Evolutionary conservation across 2,329 filamentous ascomycete genomes (phyloP).

Genomic region (Pseudodiploospora longispora): DNA sequence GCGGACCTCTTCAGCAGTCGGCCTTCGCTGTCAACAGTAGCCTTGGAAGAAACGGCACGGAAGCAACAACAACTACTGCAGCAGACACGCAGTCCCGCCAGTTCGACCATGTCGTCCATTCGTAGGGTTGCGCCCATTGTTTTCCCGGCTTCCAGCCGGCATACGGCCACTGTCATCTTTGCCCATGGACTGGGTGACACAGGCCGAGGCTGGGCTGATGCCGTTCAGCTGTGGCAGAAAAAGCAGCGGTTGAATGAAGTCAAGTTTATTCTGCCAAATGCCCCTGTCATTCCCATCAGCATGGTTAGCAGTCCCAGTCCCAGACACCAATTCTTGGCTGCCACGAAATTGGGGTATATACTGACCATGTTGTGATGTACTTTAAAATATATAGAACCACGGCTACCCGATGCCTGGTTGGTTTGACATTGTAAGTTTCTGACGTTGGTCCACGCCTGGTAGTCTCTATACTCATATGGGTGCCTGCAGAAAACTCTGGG

Average conservation of each 20-base stretch:
- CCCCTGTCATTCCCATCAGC: constrained; percentile 80
- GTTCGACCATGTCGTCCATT: constrained; percentile 16
- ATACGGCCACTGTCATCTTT: constrained; percentile 94
- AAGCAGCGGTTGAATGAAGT: constrained; percentile 78
- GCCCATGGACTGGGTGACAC: constrained; percentile 86
- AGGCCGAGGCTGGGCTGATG: constrained; percentile 68
- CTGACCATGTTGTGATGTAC: neutral
- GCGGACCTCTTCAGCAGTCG: too few species aligned
- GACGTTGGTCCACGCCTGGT: neutral
- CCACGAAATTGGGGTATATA: neutral
- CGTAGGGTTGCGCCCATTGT: constrained; percentile 48
- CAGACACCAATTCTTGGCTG: neutral
- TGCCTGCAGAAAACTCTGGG: constrained; percentile 24
- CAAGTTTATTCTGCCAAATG: constrained; percentile 90
- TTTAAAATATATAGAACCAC: constrained; percentile 45
- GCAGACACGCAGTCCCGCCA: too few species aligned
- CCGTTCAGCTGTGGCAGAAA: constrained; percentile 81
- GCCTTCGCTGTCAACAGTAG: too few species aligned
- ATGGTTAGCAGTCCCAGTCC: constrained; percentile 22
- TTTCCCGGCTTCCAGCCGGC: constrained; percentile 69
- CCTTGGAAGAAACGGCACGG: too few species aligned
- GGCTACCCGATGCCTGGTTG: constrained; percentile 79
- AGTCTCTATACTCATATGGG: neutral
- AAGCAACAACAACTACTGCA: too few species aligned
- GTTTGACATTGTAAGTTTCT: constrained; percentile 63